Percentiles rank a stretch among this genome's conserved stretches.
These are phyloP conservation scores for Euclidium syriacum DNA, from an alignment of 345 rosid species.

Conservation along the genomic window DNA sequence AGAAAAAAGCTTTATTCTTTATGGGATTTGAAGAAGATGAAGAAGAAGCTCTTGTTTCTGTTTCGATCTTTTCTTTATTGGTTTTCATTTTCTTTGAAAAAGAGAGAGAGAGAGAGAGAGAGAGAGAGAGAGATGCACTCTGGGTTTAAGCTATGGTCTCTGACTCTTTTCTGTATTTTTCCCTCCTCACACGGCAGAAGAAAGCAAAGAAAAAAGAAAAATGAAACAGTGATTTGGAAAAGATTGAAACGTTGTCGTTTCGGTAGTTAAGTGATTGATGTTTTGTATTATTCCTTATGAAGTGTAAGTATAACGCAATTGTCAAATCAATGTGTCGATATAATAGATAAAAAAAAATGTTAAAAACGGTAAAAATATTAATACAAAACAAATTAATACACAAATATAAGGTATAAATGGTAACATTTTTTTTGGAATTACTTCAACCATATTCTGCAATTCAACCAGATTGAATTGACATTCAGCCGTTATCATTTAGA, in stretches of 20 bases:
- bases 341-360: too few relatives aligned
- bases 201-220: too few relatives aligned
- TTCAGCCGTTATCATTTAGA: too few relatives aligned
- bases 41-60: not conserved
- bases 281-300: not conserved
- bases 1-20: not conserved
- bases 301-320: too few relatives aligned
- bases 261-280: not conserved
- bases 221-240: not conserved
- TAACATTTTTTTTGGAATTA: too few relatives aligned
- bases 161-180: too few relatives aligned
- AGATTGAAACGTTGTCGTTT: not conserved
- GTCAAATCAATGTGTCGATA: too few relatives aligned
- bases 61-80: not conserved
- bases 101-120: not conserved
- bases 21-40: not conserved
- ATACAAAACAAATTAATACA: too few relatives aligned
- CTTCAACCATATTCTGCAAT: too few relatives aligned
- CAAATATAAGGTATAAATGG: too few relatives aligned
- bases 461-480: too few relatives aligned
- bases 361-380: too few relatives aligned
- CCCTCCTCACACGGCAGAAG: constrained; percentile 1
- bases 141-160: not conserved
- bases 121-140: not conserved
- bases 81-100: not conserved